Conservation (phyloP, 768 basidiomycete genomes). For the Rhizopogon vesiculosus region DNA sequence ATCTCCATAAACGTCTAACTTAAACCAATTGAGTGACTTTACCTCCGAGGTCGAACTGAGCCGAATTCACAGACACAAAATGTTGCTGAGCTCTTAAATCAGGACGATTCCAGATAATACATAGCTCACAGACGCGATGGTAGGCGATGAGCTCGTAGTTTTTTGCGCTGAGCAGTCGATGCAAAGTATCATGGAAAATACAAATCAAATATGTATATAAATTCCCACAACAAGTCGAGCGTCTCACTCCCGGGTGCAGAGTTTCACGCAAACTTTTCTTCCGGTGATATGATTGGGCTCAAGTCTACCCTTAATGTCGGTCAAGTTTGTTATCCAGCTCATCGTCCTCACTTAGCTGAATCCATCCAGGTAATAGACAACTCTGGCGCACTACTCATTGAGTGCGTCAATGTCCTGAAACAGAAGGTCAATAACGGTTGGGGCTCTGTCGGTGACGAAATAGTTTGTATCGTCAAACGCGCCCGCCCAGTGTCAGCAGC, state of each 20-base stretch:
- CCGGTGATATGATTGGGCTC: conserved; percentile 79
- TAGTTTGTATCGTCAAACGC: conserved; percentile 91
- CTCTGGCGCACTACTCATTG: conserved; percentile 89
- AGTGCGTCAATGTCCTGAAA: conserved; percentile 96
- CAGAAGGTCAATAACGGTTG: conserved; percentile 94
- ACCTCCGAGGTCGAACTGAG: not conserved
- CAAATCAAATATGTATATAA: not conserved
- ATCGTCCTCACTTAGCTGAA: not conserved
- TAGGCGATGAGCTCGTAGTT: no score
- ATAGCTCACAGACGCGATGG: not conserved
- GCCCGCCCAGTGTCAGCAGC: conserved; percentile 78
- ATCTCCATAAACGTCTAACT: conserved; percentile 2
- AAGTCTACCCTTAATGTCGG: conserved; percentile 86
- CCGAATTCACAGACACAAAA: not conserved
- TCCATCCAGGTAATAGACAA: conserved; percentile 87
- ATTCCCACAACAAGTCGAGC: not conserved
- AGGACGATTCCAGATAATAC: not conserved
- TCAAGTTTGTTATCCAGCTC: conserved; percentile 4
- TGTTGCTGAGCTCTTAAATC: not conserved
- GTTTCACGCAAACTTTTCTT: not conserved
- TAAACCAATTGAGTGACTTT: not conserved
- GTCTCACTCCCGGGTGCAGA: not conserved
- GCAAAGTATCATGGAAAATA: no score
- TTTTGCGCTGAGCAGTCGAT: no score
- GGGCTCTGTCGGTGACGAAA: conserved; percentile 92